These are phyloP conservation scores for Durio zibethinus DNA, from an alignment of 345 rosid species.

Conservation along the genomic window DNA sequence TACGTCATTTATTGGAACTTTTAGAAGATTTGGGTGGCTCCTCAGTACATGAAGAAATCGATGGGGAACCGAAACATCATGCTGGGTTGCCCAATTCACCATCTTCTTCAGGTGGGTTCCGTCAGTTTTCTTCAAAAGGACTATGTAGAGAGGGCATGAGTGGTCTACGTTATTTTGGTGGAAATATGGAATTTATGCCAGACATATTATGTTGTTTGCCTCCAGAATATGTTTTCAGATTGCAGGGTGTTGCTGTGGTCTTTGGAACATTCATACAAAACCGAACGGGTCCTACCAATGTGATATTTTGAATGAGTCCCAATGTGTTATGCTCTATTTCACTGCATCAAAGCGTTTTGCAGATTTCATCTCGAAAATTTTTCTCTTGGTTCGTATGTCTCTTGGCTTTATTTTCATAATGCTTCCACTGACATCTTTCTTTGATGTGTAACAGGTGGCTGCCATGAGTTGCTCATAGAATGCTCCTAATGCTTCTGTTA, in stretches of 20 bases:
- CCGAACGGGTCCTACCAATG: constrained; percentile 63
- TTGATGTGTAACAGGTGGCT: constrained; percentile 65
- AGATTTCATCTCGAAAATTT: constrained; percentile 60
- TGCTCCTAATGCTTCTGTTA: constrained; percentile 22
- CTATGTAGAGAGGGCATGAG: constrained; percentile 78
- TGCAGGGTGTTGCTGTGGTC: constrained; percentile 72
- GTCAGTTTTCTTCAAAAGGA: constrained; percentile 81
- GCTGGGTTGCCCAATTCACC: constrained; percentile 91
- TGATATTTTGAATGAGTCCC: constrained; percentile 65
- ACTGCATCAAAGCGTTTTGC: constrained; percentile 58
- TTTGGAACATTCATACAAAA: constrained; percentile 62
- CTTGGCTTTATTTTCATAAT: constrained; percentile 66
- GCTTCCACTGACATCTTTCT: constrained; percentile 58
- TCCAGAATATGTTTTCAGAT: constrained; percentile 59
- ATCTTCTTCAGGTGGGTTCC: constrained; percentile 99
- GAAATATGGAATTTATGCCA: constrained; percentile 46
- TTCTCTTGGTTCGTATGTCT: constrained; percentile 90
- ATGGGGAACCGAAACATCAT: constrained; percentile 49
- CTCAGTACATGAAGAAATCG: constrained; percentile 52
- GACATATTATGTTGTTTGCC: constrained; percentile 58
- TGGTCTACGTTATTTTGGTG: constrained; percentile 58
- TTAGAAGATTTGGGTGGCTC: constrained; percentile 69
- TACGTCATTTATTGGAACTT: neutral
- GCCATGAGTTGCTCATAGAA: constrained; percentile 31
- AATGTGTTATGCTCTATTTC: constrained; percentile 55